Evolutionary conservation across 768 basidiomycete genomes (phyloP).

Genomic region (Trametes villosa): DNA sequence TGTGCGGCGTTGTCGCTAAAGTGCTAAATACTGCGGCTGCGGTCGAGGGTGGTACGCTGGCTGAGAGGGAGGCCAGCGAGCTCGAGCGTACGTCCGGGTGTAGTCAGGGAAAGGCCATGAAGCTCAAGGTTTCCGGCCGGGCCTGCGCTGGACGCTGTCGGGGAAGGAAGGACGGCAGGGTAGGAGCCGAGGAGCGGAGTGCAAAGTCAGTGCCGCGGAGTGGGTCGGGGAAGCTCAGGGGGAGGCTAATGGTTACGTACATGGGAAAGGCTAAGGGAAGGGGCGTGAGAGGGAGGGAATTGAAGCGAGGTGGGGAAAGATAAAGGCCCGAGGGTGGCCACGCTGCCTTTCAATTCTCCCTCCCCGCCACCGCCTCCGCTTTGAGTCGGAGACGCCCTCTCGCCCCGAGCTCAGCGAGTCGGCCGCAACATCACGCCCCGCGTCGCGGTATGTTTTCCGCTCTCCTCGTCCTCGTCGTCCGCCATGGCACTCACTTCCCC

Average conservation of each 20-base stretch:
- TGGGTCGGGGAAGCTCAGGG: not conserved
- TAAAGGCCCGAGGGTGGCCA: not conserved
- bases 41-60: not conserved
- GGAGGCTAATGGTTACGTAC: conserved; percentile 13
- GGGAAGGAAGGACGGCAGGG: not conserved
- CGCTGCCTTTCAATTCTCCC: conserved; percentile 28
- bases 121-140: conserved; percentile 1
- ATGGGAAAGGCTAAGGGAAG: not conserved
- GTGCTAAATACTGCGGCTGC: not conserved
- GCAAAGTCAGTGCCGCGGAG: conserved; percentile 16
- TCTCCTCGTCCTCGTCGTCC: conserved; percentile 2
- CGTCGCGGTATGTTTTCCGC: conserved; percentile 10
- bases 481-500: conserved; percentile 7
- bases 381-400: conserved; percentile 28
- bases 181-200: conserved; percentile 3
- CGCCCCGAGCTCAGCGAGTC: conserved; percentile 26
- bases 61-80: not conserved
- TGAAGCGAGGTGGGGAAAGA: too few species aligned
- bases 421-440: not conserved
- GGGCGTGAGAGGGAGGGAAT: not conserved
- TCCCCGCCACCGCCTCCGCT: conserved; percentile 28
- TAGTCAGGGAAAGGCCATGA: not conserved
- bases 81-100: not conserved
- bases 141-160: not conserved
- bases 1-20: not conserved